Conservation (phyloP, 2,329 filamentous ascomycete species). For the Nothopassalora personata region DNA sequence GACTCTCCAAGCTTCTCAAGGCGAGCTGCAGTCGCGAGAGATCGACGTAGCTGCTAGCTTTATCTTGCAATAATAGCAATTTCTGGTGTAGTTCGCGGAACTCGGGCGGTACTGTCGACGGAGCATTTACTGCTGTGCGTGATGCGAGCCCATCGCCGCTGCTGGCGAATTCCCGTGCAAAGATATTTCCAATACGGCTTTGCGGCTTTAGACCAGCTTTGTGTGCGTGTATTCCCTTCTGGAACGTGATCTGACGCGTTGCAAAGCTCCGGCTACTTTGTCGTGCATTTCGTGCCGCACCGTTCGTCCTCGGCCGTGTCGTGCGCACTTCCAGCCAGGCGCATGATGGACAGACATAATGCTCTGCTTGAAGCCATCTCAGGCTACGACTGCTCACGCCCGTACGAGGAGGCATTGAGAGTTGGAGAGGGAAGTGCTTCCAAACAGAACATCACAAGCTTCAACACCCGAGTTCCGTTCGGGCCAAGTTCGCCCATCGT, state of each 20-base stretch:
- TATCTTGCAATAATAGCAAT: constrained; percentile 56
- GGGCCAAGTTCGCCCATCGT: too few relatives aligned
- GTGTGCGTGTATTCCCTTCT: neutral
- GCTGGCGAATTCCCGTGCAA: constrained; percentile 8
- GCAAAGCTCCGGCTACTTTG: neutral
- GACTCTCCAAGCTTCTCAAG: constrained; percentile 56
- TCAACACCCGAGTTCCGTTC: too few relatives aligned
- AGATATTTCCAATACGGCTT: neutral
- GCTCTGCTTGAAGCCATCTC: constrained; percentile 5
- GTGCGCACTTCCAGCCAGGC: constrained; percentile 3
- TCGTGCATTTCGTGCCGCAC: neutral
- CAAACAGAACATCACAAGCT: neutral
- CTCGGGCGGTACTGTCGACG: constrained; percentile 48
- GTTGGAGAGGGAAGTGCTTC: neutral
- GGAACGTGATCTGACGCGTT: neutral
- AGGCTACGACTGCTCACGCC: constrained; percentile 5
- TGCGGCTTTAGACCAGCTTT: neutral
- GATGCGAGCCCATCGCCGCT: constrained; percentile 42
- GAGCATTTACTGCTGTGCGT: constrained; percentile 50
- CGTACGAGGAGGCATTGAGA: constrained; percentile 16
- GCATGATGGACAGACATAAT: constrained; percentile 24
- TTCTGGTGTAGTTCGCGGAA: constrained; percentile 55
- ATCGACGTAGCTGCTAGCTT: constrained; percentile 59
- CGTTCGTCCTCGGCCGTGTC: neutral
- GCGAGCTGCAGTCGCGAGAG: constrained; percentile 68